Percentiles rank a stretch among this genome's conserved stretches.
Conservation (phyloP, 2,329 filamentous ascomycete genomes). For the Pyrenophora tritici-repentis region DNA sequence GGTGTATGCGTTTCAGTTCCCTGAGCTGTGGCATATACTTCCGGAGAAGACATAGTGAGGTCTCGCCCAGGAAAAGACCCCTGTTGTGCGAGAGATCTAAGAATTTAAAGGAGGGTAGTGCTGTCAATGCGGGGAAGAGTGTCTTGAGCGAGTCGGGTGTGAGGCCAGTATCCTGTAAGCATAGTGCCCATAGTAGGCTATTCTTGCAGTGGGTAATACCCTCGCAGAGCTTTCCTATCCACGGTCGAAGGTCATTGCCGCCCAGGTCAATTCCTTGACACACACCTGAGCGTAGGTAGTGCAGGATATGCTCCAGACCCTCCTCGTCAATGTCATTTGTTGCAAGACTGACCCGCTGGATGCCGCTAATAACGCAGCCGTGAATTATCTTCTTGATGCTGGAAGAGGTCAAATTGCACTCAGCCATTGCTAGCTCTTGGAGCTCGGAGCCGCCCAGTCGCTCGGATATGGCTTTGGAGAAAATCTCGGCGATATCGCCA, state of each 20-base stretch:
- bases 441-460: constrained; percentile 76
- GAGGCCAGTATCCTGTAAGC: constrained; percentile 83
- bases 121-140: constrained; percentile 74
- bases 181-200: constrained; percentile 75
- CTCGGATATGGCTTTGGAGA: constrained; percentile 76
- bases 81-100: constrained; percentile 92
- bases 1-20: constrained; percentile 79
- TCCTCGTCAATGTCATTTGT: constrained; percentile 77
- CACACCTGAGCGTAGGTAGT: constrained; percentile 73
- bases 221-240: constrained; percentile 55
- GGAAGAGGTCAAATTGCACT: constrained; percentile 72
- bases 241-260: constrained; percentile 71
- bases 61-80: constrained; percentile 77
- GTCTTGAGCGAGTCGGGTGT: constrained; percentile 72
- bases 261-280: constrained; percentile 90
- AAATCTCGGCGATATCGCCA: constrained; percentile 66
- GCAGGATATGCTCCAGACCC: constrained; percentile 74
- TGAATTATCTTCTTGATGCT: constrained; percentile 80
- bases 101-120: constrained; percentile 77
- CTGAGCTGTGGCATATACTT: constrained; percentile 83
- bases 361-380: constrained; percentile 76
- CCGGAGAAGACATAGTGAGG: constrained; percentile 73
- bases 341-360: constrained; percentile 80
- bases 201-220: constrained; percentile 56
- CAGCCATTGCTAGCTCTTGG: constrained; percentile 81